Evolutionary conservation across 78 protist genomes (phyloP), one percentile per base, ranked within the genome.

Genomic region (Andalucia godoyi): DNA sequence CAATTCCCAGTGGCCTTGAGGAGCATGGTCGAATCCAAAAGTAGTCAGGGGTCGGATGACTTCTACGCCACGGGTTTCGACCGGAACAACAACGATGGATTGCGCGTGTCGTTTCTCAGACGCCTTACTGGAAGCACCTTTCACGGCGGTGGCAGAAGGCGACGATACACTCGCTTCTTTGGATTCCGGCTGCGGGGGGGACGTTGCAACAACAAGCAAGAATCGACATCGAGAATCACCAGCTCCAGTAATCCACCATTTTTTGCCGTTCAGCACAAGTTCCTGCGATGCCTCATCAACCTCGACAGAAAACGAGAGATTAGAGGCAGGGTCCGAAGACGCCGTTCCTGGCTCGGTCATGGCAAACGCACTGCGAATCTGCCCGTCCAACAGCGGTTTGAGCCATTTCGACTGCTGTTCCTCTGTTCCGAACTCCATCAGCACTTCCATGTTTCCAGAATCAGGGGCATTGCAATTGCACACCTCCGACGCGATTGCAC

Each of bases 401-500:
- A 87, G 77, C 85, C 85, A 87, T 55, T 15, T 0, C 17, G 12
- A 25, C 74, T 86, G 50, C 74, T 87, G 93, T 29, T 46, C 83
- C 6, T 2, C 51, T 0, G 76, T 80, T n/a, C 93, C 93, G 62
- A 59, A 83, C n/a, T 2, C 18, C 15, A 29, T 21, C 4, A 74
- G 54, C 10, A 66, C 72, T 55, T 87, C 93, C 93, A 87, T 87
- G 80, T 87, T 87, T 27, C 93, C 93, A 1, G 87, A 84, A 70
- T 87, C 93, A 1, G 93, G 93, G 0, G 93, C 93, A 34, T 58
- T 0, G 70, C 92, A 87, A 70, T 87, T 87, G 72, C 70, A 71
- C 12, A 45, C 63, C 33, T 85, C 83, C 5, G 80, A 8, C 1
- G 81, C 72, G 15, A n/a, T 30, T 2, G 36, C 55, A 13, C 5